Base-by-base conservation (phyloP, 208 protist species). In the Acanthamoeba quina region DNA sequence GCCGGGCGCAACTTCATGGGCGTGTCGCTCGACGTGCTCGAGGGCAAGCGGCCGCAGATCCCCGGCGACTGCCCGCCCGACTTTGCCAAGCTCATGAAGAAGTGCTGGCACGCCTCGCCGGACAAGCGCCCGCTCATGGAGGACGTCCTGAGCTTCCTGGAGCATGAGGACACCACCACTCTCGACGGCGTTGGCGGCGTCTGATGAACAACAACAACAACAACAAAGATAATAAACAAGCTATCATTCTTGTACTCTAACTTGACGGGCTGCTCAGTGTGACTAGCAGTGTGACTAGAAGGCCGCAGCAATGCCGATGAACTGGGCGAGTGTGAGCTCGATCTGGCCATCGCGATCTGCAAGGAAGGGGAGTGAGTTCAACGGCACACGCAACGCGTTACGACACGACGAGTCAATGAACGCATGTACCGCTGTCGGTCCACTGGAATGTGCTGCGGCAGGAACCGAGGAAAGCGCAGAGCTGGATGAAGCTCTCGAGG, bases 401-500 rank as follows among this genome's bases (percentile, higher is more conserved):
- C 29, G 70, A 17, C 70, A 80, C 15, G 3, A 80, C 15, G 54
- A n/a, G n/a, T n/a, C n/a, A n/a, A n/a, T n/a, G n/a, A n/a, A n/a
- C 24, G 54, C 0, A 68, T 15, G 58, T 52, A 91, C 85, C 85
- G 24, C 26, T 74, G 37, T 91, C 85, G 7, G 60, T 91, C 85
- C 85, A 91, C 34, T 91, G 37, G 62, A 91, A 91, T 1, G 85
- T 91, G 62, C 85, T 91, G 54, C 62, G 54, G 31, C 54, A 68
- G 5, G 54, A 56, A 29, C 85, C 85, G 5, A 91, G 41, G 60
- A 91, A 91, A 52, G 85, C 85, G 60, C 85, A 91, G 5, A 91
- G 85, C 37, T 91, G 85, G 37, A 91, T 91, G 47, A 91, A 91
- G 85, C 62, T 74, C 31, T 91, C 85, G 3, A 91, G 44, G 19